These are phyloP conservation scores for Seminavis robusta DNA, from an alignment of 108 stramenopile genomes.

Conservation along the genomic window DNA sequence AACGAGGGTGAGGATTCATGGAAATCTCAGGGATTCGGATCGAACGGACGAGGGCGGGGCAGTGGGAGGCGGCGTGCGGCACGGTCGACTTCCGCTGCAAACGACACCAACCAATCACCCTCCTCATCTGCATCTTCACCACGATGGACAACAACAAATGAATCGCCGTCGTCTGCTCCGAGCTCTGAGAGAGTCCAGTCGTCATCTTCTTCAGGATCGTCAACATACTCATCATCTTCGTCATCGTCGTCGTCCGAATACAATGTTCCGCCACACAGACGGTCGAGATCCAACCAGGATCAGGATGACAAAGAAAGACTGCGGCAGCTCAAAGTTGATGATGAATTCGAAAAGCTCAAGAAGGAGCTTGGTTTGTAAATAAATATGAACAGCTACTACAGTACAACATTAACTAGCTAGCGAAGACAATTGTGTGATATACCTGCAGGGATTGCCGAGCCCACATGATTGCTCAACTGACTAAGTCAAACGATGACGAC, in stretches of 20 bases:
- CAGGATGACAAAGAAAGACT: conserved; percentile 63
- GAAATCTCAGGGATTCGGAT: conserved; percentile 52
- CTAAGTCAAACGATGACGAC: too few relatives aligned
- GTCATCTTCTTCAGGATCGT: neutral
- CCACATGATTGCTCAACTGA: too few relatives aligned
- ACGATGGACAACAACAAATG: neutral
- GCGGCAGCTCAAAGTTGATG: conserved; percentile 80
- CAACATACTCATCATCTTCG: conserved; percentile 7
- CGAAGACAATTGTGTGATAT: too few relatives aligned
- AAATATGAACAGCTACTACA: conserved; percentile 14
- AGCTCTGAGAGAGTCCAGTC: neutral
- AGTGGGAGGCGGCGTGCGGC: conserved; percentile 16
- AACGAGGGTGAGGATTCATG: conserved; percentile 25
- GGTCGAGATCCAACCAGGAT: conserved; percentile 31
- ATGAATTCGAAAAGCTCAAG: conserved; percentile 85
- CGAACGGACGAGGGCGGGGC: conserved; percentile 29
- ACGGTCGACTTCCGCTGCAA: neutral
- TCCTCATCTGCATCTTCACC: neutral
- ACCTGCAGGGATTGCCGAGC: too few relatives aligned
- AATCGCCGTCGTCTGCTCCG: conserved; percentile 2
- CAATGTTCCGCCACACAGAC: conserved; percentile 73
- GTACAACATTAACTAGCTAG: too few relatives aligned
- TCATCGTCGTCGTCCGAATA: conserved; percentile 21
- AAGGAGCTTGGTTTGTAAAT: conserved; percentile 71
- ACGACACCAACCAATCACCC: neutral